These are phyloP conservation scores for Quercus bicolor DNA, from an alignment of 306 rosid species.

Conservation along the genomic window DNA sequence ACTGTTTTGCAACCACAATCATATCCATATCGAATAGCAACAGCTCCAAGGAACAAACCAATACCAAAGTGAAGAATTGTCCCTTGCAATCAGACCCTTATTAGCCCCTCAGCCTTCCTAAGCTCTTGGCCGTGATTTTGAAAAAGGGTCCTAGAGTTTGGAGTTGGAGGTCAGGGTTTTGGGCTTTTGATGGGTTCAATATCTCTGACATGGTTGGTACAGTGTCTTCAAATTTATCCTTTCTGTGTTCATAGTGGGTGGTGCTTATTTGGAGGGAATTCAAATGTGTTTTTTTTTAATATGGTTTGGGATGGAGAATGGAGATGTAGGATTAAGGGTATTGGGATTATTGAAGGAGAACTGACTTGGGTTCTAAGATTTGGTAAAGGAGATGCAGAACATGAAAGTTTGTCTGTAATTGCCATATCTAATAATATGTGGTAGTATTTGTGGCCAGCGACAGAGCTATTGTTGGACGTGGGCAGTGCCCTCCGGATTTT, in stretches of 20 bases:
- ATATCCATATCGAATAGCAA: conserved; percentile 72
- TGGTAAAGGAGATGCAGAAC: neutral
- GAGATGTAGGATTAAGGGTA: neutral
- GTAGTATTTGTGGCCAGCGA: neutral
- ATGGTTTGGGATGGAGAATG: neutral
- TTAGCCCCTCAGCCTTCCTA: conserved; percentile 76
- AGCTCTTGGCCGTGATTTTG: conserved; percentile 76
- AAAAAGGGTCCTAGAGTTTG: conserved; percentile 82
- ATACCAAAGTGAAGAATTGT: conserved; percentile 79
- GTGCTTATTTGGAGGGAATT: conserved; percentile 13
- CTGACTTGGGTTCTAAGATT: conserved; percentile 16
- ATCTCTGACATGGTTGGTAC: conserved; percentile 75
- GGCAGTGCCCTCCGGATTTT: no score
- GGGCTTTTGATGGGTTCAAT: conserved; percentile 52
- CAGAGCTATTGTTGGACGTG: no score
- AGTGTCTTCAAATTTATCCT: neutral
- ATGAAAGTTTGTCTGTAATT: neutral
- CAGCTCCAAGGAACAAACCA: conserved; percentile 86
- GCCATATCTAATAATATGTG: neutral
- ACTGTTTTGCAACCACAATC: conserved; percentile 68
- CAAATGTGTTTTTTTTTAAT: neutral
- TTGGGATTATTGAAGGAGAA: conserved; percentile 7
- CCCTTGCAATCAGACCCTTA: conserved; percentile 61
- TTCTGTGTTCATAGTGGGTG: neutral
- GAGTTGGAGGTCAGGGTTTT: conserved; percentile 63